Evolutionary conservation across 495 filamentous ascomycete species (phyloP).

Genomic region (Pyronema domesticum): DNA sequence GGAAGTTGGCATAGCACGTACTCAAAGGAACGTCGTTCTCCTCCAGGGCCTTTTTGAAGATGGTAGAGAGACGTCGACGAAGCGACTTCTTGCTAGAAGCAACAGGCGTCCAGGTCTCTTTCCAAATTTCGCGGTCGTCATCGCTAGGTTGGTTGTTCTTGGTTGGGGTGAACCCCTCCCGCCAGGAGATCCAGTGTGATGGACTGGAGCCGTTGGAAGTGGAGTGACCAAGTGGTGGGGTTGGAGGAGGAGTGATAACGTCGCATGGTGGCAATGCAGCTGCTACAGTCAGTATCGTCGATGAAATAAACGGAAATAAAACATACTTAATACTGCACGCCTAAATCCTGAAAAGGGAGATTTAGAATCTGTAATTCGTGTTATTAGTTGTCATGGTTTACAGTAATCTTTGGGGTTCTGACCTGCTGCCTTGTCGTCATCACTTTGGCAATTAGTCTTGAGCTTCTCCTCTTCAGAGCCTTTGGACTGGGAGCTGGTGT

Average conservation of each 20-base stretch:
- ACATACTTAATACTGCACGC: slow-evolving; percentile 1
- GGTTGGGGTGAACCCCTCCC: not conserved
- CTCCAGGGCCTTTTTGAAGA: slow-evolving; percentile 12
- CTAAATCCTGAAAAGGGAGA: not conserved
- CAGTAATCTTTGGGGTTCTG: not conserved
- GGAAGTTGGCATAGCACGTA: not conserved
- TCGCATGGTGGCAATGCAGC: not conserved
- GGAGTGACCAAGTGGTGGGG: not conserved
- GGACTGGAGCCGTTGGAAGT: not conserved
- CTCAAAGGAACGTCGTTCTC: slow-evolving; percentile 4
- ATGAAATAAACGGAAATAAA: not conserved
- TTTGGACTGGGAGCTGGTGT: not conserved
- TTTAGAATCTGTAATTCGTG: not conserved
- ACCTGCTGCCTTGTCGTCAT: not conserved
- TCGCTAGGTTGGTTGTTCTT: not conserved
- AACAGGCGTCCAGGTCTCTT: slow-evolving; percentile 1
- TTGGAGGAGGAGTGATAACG: slow-evolving; percentile 1
- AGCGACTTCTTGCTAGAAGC: slow-evolving; percentile 2
- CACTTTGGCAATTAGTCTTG: not conserved
- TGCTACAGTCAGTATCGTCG: not conserved
- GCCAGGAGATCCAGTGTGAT: not conserved
- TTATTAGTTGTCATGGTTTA: not conserved
- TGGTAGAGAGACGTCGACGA: slow-evolving; percentile 12
- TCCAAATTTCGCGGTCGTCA: not conserved
- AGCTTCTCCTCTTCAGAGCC: not conserved